phyloP scores from a whole-genome alignment of 2,329 filamentous ascomycete species.

The Metarhizium rileyi region DNA sequence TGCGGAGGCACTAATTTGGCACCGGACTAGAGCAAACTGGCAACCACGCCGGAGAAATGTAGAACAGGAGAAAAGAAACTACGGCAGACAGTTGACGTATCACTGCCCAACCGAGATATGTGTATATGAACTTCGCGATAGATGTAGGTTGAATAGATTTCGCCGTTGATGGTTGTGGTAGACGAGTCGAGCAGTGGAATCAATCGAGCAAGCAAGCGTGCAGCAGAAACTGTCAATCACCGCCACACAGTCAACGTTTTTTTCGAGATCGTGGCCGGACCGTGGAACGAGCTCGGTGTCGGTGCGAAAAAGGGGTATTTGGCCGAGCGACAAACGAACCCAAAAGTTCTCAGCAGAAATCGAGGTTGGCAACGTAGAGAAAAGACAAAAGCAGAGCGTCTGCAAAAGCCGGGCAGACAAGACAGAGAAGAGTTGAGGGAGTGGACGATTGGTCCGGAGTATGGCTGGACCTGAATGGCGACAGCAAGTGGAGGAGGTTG shows the following conservation, averaged over 20 bases:
- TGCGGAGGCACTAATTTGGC: neutral
- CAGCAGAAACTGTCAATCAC: neutral
- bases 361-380: neutral
- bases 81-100: neutral
- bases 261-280: neutral
- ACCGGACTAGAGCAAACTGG: constrained; percentile 1
- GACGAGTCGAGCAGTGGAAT: neutral
- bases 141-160: neutral
- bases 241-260: constrained; percentile 1
- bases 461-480: constrained; percentile 1
- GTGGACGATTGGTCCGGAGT: neutral
- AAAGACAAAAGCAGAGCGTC: neutral
- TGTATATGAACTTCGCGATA: neutral
- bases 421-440: neutral
- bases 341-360: neutral
- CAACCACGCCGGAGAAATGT: neutral
- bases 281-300: neutral
- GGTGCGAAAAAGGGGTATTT: neutral
- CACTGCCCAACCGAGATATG: neutral
- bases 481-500: neutral
- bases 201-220: neutral
- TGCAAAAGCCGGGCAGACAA: neutral
- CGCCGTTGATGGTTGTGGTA: neutral
- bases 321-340: neutral
- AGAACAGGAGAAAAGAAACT: neutral